A percentile compares a stretch with the other conserved stretches of the same genome.
Evolutionary conservation across 768 basidiomycete genomes (phyloP).

Genomic region (Coprinopsis strossmayeri): DNA sequence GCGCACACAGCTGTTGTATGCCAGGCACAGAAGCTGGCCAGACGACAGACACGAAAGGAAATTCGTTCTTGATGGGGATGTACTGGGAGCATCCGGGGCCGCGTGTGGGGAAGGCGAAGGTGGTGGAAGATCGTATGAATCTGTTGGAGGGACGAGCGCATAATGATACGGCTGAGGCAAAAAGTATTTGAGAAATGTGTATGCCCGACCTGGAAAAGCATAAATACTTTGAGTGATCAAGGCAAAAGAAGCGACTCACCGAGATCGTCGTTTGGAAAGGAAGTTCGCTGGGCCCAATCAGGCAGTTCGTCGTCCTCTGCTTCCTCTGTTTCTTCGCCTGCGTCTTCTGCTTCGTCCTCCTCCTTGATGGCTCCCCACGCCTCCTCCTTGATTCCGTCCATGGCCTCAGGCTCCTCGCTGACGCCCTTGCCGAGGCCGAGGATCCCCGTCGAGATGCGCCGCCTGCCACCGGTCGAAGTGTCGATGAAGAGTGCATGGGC

Average conservation of each 20-base stretch:
- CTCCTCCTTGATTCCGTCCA: conserved; percentile 34
- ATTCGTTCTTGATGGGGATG: not conserved
- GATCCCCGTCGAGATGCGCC: conserved; percentile 58
- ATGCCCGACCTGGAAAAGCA: conserved; percentile 46
- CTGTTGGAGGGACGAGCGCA: conserved; percentile 25
- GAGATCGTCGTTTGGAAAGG: conserved; percentile 50
- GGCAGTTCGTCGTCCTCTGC: conserved; percentile 72
- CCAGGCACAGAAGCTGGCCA: conserved; percentile 73
- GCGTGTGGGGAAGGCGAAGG: conserved; percentile 19
- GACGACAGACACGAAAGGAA: conserved; percentile 59
- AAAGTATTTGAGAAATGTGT: conserved; percentile 52
- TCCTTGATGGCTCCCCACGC: conserved; percentile 16
- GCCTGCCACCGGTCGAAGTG: conserved; percentile 22
- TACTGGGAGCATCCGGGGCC: not conserved
- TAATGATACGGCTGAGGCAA: conserved; percentile 52
- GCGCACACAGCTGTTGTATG: conserved; percentile 78
- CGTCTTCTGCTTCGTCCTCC: conserved; percentile 28
- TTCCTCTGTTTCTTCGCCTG: conserved; percentile 27
- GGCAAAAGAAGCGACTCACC: conserved; percentile 34
- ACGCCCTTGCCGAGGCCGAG: conserved; percentile 38
- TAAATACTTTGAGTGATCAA: not conserved
- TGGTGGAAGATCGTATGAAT: conserved; percentile 10
- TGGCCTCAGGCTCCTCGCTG: conserved; percentile 52
- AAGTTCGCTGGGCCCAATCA: conserved; percentile 62
- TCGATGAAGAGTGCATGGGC: conserved; percentile 10